Conservation (phyloP, 1,139 yeast species). For the Magnusiomyces suaveolens region DNA sequence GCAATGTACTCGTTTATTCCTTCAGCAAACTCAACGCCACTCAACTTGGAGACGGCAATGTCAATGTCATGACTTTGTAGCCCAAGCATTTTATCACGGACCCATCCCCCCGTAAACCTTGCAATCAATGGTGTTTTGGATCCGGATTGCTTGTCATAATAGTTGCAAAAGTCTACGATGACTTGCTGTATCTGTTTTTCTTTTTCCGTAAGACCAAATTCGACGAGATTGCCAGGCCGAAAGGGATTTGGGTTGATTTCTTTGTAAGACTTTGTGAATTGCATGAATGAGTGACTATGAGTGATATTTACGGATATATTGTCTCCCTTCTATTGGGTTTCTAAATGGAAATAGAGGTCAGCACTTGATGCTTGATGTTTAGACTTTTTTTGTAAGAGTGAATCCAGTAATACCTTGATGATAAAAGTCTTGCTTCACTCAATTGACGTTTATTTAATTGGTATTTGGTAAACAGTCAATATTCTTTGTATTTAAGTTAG, state of each 20-base stretch:
- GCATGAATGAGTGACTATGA: not conserved
- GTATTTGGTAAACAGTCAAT: no score
- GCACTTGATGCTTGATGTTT: no score
- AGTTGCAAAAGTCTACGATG: conserved; percentile 29
- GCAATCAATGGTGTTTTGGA: conserved; percentile 37
- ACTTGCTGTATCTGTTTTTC: conserved; percentile 43
- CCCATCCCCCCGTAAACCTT: conserved; percentile 98
- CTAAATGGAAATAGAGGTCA: no score
- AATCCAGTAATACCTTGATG: no score
- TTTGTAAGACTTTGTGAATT: not conserved
- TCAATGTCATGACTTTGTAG: conserved; percentile 77
- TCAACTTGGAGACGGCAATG: conserved; percentile 71
- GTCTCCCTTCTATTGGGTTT: no score
- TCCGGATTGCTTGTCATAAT: conserved; percentile 15
- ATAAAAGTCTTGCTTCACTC: no score
- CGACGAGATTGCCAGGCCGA: conserved; percentile 6
- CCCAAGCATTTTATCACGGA: conserved; percentile 82
- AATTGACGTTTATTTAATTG: no score
- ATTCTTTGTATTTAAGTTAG: no score
- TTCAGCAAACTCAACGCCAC: conserved; percentile 81
- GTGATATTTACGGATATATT: not conserved
- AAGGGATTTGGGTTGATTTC: conserved; percentile 1
- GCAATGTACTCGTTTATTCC: conserved; percentile 51
- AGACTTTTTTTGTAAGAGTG: no score
- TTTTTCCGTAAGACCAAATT: conserved; percentile 36